A percentile compares a stretch with the other conserved stretches of the same genome.
Conservation (phyloP, 495 filamentous ascomycete species). For the Xylaria sp. region DNA sequence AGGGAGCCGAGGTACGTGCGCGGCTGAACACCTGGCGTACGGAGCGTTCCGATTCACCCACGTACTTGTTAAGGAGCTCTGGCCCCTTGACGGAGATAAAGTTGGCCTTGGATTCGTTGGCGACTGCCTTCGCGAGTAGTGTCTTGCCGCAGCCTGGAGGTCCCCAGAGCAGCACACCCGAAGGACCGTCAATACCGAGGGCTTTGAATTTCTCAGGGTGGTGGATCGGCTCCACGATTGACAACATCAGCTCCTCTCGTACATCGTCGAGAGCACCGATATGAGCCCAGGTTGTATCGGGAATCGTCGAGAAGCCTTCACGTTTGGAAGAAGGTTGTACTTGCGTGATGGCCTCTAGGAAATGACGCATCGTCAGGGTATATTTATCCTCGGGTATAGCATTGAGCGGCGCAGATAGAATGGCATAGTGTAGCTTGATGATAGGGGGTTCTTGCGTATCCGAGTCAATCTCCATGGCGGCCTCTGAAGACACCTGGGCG, state of each 20-base stretch:
- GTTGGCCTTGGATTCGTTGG: slow-evolving; percentile 93
- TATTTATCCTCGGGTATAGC: slow-evolving; percentile 56
- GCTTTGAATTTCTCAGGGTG: slow-evolving; percentile 78
- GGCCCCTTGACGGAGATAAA: slow-evolving; percentile 99
- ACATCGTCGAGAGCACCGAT: slow-evolving; percentile 85
- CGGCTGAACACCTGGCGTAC: slow-evolving; percentile 92
- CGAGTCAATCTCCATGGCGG: slow-evolving; percentile 38
- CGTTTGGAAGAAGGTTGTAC: slow-evolving; percentile 94
- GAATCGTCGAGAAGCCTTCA: slow-evolving; percentile 96
- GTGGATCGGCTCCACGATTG: slow-evolving; percentile 92
- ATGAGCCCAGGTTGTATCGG: slow-evolving; percentile 94
- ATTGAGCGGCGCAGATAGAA: slow-evolving; percentile 39
- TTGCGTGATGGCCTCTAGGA: slow-evolving; percentile 71
- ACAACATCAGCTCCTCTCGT: slow-evolving; percentile 81
- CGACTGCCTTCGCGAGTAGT: slow-evolving; percentile 92
- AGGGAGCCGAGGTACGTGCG: slow-evolving; percentile 84
- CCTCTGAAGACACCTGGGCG: slow-evolving; percentile 35
- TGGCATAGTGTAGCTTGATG: slow-evolving; percentile 37
- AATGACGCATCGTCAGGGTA: slow-evolving; percentile 45
- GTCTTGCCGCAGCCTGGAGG: slow-evolving; percentile 98
- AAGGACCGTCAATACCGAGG: slow-evolving; percentile 86
- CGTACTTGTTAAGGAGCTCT: slow-evolving; percentile 92
- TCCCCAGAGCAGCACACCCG: slow-evolving; percentile 94
- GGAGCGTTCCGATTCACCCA: slow-evolving; percentile 92
- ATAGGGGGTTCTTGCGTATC: slow-evolving; percentile 29